Base-by-base conservation (phyloP, 1,284 basidiomycete species). In the Dichomitus squalens region DNA sequence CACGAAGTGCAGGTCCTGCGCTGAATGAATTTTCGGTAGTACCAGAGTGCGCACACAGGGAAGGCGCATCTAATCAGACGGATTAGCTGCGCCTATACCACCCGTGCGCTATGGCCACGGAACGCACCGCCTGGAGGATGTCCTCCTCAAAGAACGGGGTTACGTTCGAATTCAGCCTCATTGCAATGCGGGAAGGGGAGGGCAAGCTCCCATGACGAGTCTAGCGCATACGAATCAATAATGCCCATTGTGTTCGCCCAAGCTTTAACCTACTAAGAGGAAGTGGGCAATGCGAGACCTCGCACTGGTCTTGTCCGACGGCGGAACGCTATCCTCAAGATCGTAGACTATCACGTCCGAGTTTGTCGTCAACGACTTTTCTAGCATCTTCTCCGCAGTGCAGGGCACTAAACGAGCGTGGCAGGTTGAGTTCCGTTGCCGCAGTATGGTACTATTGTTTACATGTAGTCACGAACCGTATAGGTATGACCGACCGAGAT, bases 321-420 rank as follows among this genome's bases (percentile, higher is more conserved):
- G 88, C 5, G 90, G 79, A 0, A 95, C 85, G 57, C 89, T 91
- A 70, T 95, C 92, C 69, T 95, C 92, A 18, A 95, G 78, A 74
- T 95, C 92, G 68, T 93, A 95, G n/a, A 92, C 87, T 31, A 94
- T 78, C 33, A 87, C 79, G 66, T 95, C 92, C 1, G 92, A 87
- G 1, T 73, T 70, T 9, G 79, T 79, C 8, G 67, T 72, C 36
- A 90, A 76, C 0, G 91, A 92, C 69, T 94, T 94, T 66, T 87
- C 78, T 18, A 95, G 83, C 90, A 93, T 93, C 49, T 84, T 81
- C 44, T 90, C 84, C 21, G 87, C 90, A 0, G 92, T 89, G 8
- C 87, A 79, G 12, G 92, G 92, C 1, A 95, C 86, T 86, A 67
- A 18, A 29, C 49, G 47, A 0, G n/a, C 12, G 16, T 16, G 59